Conservation (phyloP, 1,284 basidiomycete genomes). For the Cutaneotrichosporon sp. region DNA sequence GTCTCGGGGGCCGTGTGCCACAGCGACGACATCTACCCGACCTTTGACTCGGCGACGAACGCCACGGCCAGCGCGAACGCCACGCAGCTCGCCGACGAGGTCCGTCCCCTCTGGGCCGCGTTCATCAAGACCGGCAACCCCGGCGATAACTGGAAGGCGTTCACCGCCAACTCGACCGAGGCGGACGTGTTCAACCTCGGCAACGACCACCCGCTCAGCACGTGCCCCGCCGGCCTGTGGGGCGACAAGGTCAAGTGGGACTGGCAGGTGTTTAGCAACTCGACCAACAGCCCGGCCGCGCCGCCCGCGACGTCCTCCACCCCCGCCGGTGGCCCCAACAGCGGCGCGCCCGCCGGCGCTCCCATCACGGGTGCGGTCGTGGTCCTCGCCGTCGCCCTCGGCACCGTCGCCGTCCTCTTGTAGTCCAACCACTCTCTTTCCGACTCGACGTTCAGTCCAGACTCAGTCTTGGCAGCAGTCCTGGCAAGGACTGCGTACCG, state of each 20-base stretch:
- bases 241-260: constrained; percentile 37
- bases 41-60: constrained; percentile 32
- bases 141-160: constrained; percentile 16
- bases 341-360: not conserved
- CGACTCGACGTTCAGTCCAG: no score
- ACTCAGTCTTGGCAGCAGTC: not conserved
- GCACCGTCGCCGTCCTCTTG: not conserved
- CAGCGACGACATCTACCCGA: constrained; percentile 48
- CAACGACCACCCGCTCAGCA: constrained; percentile 8
- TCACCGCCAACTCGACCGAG: constrained; percentile 12
- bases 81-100: constrained; percentile 12
- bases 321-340: not conserved
- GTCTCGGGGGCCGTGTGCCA: constrained; percentile 43
- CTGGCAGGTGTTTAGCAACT: constrained; percentile 41
- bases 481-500: not conserved
- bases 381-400: not conserved
- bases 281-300: not conserved
- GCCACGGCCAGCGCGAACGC: constrained; percentile 6
- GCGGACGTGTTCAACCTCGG: constrained; percentile 28
- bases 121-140: constrained; percentile 44
- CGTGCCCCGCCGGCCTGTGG: constrained; percentile 40
- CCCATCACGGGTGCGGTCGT: not conserved
- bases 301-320: not conserved
- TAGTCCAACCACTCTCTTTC: not conserved
- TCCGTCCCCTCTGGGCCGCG: constrained; percentile 33